Evolutionary conservation across 768 basidiomycete species (phyloP).

Genomic region (Tulasnella sp.): DNA sequence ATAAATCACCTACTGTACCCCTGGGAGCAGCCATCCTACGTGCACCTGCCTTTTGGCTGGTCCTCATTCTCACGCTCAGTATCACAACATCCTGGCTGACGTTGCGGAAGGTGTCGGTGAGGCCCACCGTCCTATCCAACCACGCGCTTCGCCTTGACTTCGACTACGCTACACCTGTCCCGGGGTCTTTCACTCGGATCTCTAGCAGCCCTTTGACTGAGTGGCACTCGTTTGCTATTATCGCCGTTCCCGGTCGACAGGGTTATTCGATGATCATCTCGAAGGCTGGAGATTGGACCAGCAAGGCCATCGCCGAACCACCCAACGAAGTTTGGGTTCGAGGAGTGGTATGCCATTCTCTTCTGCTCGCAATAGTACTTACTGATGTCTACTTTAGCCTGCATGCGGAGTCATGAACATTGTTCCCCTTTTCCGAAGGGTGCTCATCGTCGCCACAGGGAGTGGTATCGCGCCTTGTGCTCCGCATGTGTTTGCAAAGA

Average conservation of each 20-base stretch:
- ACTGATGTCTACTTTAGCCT: background rate
- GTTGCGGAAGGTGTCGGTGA: constrained; percentile 42
- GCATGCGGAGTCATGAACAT: constrained; percentile 10
- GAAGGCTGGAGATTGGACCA: constrained; percentile 50
- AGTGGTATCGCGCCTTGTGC: constrained; percentile 50
- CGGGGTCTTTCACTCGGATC: constrained; percentile 32
- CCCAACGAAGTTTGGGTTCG: constrained; percentile 46
- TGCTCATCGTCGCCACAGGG: constrained; percentile 29
- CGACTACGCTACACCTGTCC: constrained; percentile 40
- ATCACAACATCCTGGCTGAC: constrained; percentile 48
- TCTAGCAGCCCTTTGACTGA: constrained; percentile 11
- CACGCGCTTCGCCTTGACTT: constrained; percentile 50
- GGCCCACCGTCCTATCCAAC: constrained; percentile 39
- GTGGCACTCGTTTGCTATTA: constrained; percentile 16
- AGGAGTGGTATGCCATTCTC: constrained; percentile 27
- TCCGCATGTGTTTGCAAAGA: too few species aligned
- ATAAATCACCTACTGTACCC: constrained; percentile 27
- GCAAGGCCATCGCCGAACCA: constrained; percentile 40
- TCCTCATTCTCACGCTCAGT: constrained; percentile 39
- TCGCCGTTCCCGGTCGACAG: constrained; percentile 26
- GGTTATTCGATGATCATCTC: constrained; percentile 50
- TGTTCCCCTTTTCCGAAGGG: constrained; percentile 13
- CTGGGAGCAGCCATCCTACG: constrained; percentile 35
- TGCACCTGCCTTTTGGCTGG: constrained; percentile 45
- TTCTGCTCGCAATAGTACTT: too few species aligned